phyloP scores from a whole-genome alignment of 2,329 filamentous ascomycete species.

The Thielaviopsis euricoi region DNA sequence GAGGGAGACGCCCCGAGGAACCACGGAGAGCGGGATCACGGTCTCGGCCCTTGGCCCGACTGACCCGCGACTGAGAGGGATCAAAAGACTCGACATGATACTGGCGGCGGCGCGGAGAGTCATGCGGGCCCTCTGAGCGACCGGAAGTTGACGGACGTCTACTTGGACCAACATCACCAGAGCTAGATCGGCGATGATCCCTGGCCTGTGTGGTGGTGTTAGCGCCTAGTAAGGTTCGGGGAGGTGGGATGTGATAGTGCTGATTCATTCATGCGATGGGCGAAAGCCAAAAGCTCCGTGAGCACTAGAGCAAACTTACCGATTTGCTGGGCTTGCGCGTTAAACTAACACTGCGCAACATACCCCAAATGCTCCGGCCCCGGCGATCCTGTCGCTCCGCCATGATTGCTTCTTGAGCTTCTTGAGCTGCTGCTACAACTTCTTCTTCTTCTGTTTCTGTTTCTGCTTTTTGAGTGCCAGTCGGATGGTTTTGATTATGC shows the following conservation, averaged over 20 bases:
- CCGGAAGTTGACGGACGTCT: constrained; percentile 4
- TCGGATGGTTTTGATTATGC: background rate
- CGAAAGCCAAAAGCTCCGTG: background rate
- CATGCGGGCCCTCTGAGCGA: constrained; percentile 4
- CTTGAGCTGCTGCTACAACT: background rate
- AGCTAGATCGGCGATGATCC: constrained; percentile 10
- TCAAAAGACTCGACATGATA: constrained; percentile 10
- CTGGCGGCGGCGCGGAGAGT: constrained; percentile 6
- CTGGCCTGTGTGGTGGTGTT: constrained; percentile 4
- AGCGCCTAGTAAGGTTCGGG: too few relatives aligned
- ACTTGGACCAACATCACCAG: constrained; percentile 5
- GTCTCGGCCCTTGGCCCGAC: constrained; percentile 9
- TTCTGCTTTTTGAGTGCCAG: background rate
- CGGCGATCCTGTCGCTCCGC: constrained; percentile 10
- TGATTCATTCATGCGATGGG: background rate
- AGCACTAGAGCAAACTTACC: background rate
- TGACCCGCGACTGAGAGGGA: constrained; percentile 11
- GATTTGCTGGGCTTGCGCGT: constrained; percentile 9
- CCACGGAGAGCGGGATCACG: constrained; percentile 2
- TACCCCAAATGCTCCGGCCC: constrained; percentile 5
- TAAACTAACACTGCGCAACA: constrained; percentile 12
- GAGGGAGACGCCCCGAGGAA: constrained; percentile 6
- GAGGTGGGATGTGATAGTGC: background rate
- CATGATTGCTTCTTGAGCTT: constrained; percentile 2
- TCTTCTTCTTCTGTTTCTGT: background rate